phyloP scores from a whole-genome alignment of 805 yeast genomes.

The Candida pseudoglaebosa region DNA sequence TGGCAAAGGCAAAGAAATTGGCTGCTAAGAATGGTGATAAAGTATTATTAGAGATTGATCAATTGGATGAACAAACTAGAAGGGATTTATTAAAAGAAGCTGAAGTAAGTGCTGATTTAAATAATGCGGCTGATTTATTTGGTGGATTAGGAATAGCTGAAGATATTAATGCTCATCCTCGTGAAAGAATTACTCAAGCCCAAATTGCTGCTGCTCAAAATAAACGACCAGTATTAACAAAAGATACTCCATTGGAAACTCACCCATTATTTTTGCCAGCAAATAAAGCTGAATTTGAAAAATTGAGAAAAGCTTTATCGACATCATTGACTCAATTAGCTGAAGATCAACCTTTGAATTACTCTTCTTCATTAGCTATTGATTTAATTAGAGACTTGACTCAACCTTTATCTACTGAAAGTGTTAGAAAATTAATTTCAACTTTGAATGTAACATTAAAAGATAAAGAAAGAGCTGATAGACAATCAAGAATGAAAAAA shows the following conservation, averaged over 20 bases:
- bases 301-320: conserved; percentile 39
- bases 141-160: conserved; percentile 61
- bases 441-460: conserved; percentile 77
- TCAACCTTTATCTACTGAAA: conserved; percentile 77
- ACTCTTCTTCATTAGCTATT: conserved; percentile 71
- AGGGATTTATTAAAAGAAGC: conserved; percentile 72
- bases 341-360: conserved; percentile 59
- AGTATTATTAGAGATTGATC: conserved; percentile 55
- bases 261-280: conserved; percentile 86
- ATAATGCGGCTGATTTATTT: conserved; percentile 89
- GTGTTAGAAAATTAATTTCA: conserved; percentile 77
- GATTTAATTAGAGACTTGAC: conserved; percentile 84
- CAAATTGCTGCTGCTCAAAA: conserved; percentile 35
- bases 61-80: conserved; percentile 69
- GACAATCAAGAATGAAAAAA: conserved; percentile 77
- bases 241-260: conserved; percentile 61
- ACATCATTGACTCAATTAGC: conserved; percentile 31
- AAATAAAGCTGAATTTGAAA: conserved; percentile 64
- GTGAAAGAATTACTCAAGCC: conserved; percentile 47
- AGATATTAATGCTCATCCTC: conserved; percentile 47
- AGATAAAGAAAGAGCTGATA: conserved; percentile 86
- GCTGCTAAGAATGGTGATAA: conserved; percentile 35
- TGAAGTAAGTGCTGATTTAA: conserved; percentile 80
- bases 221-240: conserved; percentile 34
- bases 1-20: conserved; percentile 46